These are phyloP conservation scores for Tetracladium setigerum DNA, from an alignment of 495 filamentous ascomycete species.

Conservation along the genomic window DNA sequence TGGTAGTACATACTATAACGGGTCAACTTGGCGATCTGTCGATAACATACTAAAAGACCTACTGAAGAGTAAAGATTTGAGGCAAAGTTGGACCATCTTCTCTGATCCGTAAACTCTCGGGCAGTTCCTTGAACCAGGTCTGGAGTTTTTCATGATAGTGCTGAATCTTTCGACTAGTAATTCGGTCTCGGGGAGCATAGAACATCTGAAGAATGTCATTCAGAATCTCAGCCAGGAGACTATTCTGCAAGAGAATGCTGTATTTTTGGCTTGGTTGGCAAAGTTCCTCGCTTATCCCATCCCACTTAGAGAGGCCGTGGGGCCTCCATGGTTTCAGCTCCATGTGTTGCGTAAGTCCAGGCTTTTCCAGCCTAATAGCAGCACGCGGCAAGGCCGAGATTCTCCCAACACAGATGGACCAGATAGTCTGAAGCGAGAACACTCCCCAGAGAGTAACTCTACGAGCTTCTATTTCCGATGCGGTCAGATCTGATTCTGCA, in stretches of 20 bases:
- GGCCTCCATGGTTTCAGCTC: constrained; percentile 27
- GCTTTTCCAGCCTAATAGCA: constrained; percentile 33
- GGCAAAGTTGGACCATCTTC: constrained; percentile 20
- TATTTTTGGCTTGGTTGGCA: constrained; percentile 15
- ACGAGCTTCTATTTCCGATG: constrained; percentile 33
- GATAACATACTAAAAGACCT: constrained; percentile 19
- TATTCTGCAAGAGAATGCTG: constrained; percentile 26
- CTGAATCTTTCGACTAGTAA: constrained; percentile 33
- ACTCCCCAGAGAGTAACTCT: constrained; percentile 40
- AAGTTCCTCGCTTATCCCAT: neutral
- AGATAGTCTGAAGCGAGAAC: constrained; percentile 33
- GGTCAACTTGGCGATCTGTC: neutral
- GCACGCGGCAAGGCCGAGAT: constrained; percentile 33
- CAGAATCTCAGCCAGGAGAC: constrained; percentile 32
- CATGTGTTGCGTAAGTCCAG: constrained; percentile 15
- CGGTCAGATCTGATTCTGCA: constrained; percentile 16
- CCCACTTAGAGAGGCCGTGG: constrained; percentile 14
- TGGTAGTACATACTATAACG: constrained; percentile 30
- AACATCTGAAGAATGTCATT: constrained; percentile 38
- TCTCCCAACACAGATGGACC: constrained; percentile 34
- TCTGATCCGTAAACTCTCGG: constrained; percentile 24
- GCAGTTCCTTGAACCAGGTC: constrained; percentile 34
- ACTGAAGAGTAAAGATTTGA: constrained; percentile 34
- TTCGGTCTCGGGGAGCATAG: constrained; percentile 35
- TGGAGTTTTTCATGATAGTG: constrained; percentile 29